Evolutionary conservation across 2,329 filamentous ascomycete genomes (phyloP).

Genomic region (Ascosphaera apis): DNA sequence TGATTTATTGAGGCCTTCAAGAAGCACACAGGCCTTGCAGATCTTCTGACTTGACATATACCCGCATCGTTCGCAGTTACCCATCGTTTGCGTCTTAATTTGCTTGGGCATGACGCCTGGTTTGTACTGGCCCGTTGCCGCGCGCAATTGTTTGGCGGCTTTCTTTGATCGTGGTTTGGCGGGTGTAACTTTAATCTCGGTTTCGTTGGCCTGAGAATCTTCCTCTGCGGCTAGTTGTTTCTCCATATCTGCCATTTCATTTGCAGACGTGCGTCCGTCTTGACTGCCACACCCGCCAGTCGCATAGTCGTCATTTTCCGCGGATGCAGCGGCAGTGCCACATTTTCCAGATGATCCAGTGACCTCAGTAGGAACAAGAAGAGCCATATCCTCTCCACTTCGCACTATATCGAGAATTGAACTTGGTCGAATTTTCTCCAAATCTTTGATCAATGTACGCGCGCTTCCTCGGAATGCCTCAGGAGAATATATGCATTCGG

Average conservation of each 20-base stretch:
- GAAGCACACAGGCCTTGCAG: conserved; percentile 77
- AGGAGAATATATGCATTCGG: conserved; percentile 94
- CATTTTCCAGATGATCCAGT: conserved; percentile 14
- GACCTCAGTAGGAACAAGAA: conserved; percentile 44
- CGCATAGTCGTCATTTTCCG: conserved; percentile 25
- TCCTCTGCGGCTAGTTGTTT: conserved; percentile 44
- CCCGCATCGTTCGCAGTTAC: conserved; percentile 67
- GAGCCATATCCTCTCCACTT: conserved; percentile 90
- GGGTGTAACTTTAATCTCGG: conserved; percentile 32
- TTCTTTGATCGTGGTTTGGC: conserved; percentile 6
- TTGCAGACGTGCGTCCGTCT: conserved; percentile 41
- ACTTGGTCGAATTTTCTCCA: conserved; percentile 80
- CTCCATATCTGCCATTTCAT: conserved; percentile 68
- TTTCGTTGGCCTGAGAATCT: conserved; percentile 35
- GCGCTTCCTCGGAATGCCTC: conserved; percentile 91
- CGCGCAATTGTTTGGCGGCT: conserved; percentile 6
- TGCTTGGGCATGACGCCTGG: conserved; percentile 29
- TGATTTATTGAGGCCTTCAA: conserved; percentile 74
- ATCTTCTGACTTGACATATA: conserved; percentile 88
- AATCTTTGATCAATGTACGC: conserved; percentile 74
- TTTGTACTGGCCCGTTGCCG: conserved; percentile 11
- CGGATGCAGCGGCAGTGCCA: conserved; percentile 8
- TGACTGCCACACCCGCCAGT: conserved; percentile 53
- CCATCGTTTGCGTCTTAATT: conserved; percentile 33
- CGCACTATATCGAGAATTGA: conserved; percentile 86